These are phyloP conservation scores for Ottelia alismoides DNA, from an alignment of 106 monocot species.

Conservation along the genomic window DNA sequence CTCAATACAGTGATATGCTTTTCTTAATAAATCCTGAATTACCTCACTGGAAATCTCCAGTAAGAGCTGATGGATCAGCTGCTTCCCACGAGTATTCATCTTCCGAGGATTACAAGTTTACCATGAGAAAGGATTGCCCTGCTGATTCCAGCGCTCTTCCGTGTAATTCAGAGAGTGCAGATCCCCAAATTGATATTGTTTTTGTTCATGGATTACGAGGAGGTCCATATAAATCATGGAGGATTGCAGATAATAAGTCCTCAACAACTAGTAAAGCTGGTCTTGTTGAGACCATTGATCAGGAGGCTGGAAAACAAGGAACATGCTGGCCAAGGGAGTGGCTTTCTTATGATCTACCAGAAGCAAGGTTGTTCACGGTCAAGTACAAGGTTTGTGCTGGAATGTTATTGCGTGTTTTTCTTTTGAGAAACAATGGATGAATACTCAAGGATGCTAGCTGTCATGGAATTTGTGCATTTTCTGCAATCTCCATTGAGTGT, in stretches of 20 bases:
- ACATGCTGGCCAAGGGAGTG: conserved; percentile 98
- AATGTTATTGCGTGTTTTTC: background rate
- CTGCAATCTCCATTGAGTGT: no score
- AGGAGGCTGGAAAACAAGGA: conserved; percentile 90
- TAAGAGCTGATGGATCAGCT: conserved; percentile 9
- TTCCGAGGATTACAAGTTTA: conserved; percentile 1
- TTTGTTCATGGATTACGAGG: conserved; percentile 97
- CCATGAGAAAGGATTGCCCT: conserved; percentile 5
- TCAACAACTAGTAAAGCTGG: conserved; percentile 89
- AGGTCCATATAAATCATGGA: conserved; percentile 98
- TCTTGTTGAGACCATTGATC: conserved; percentile 87
- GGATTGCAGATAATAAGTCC: conserved; percentile 88
- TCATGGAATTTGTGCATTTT: no score
- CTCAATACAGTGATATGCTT: conserved; percentile 68
- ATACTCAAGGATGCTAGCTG: no score
- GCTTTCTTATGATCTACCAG: conserved; percentile 82
- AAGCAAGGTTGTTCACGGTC: conserved; percentile 65
- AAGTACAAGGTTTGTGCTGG: conserved; percentile 78
- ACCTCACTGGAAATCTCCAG: conserved; percentile 39
- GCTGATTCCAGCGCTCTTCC: conserved; percentile 1
- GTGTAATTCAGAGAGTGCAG: background rate
- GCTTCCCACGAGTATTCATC: conserved; percentile 4
- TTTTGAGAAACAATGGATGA: background rate
- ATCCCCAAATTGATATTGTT: conserved; percentile 65
- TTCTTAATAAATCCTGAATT: conserved; percentile 84